Conservation (phyloP, 768 basidiomycete species). For the Tremella yokohamensis region DNA sequence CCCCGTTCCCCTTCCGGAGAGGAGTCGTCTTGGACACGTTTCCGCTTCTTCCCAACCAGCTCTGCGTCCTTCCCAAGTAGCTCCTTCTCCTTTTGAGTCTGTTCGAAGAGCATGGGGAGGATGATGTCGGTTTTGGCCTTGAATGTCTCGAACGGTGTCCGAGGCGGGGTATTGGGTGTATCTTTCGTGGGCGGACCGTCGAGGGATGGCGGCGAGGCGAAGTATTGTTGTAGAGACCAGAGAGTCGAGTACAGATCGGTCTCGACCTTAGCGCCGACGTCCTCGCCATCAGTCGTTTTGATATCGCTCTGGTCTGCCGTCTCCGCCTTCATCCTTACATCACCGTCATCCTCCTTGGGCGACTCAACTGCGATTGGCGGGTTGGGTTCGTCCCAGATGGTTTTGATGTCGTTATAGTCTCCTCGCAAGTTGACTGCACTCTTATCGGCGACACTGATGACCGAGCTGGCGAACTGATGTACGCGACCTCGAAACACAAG, state of each 20-base stretch:
- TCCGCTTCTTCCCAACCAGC: slow-evolving; percentile 24
- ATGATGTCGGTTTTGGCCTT: slow-evolving; percentile 40
- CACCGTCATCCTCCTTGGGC: slow-evolving; percentile 16
- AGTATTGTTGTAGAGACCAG: slow-evolving; percentile 46
- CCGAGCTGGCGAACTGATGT: slow-evolving; percentile 43
- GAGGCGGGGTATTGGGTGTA: slow-evolving; percentile 6
- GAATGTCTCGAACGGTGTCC: slow-evolving; percentile 36
- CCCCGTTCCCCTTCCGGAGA: slow-evolving; percentile 4
- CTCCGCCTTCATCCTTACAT: slow-evolving; percentile 18
- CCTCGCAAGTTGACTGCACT: slow-evolving; percentile 47
- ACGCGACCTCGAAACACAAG: slow-evolving; percentile 44
- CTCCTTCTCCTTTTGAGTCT: slow-evolving; percentile 39
- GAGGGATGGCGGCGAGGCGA: slow-evolving; percentile 37
- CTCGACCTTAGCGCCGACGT: slow-evolving; percentile 4
- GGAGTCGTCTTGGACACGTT: slow-evolving; percentile 19
- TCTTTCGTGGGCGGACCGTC: slow-evolving; percentile 21
- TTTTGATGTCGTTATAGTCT: slow-evolving; percentile 40
- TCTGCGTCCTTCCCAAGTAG: slow-evolving; percentile 32
- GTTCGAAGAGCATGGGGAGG: slow-evolving; percentile 37
- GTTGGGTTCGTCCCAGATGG: slow-evolving; percentile 36
- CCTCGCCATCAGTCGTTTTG: slow-evolving; percentile 5
- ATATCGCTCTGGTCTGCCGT: not conserved
- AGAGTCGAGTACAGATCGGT: slow-evolving; percentile 38
- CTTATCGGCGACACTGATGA: slow-evolving; percentile 48
- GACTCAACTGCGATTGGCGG: not conserved